Evolutionary conservation across 2,329 filamentous ascomycete genomes (phyloP), one percentile per base, ranked within the genome.

Genomic region (Tolypocladium paradoxum): DNA sequence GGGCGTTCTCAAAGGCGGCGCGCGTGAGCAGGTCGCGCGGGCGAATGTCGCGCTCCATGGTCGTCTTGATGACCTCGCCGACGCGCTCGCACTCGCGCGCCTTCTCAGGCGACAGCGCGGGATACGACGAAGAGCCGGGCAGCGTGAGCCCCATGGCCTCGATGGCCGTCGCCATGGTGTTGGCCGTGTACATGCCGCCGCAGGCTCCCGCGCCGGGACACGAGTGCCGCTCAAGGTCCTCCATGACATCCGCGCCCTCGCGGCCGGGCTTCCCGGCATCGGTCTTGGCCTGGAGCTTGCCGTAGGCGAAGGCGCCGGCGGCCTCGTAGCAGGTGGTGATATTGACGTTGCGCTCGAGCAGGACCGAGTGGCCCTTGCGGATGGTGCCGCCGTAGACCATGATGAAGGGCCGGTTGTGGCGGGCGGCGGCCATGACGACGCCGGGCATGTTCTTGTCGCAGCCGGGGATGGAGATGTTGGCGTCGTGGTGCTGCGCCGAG

Each of bases 391-490:
- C 92, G 67, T 96, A 97, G 55, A 97, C 86, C 90, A 96, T 96
- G 65, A 96, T 76, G 48, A 90, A 93, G 4, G 92, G 92, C 11
- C 92, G 81, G 70, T 96, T 96, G 71, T 95, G 89, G 54, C 92
- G 82, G 16, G 88, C 89, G 64, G 93, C 90, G 0, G 88, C 90
- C 85, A 96, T 96, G 57, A 93, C 77, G 18, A 88, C 86, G 58
- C 91, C 91, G 0, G 91, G 91, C 92, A 96, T 96, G 69, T 96
- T 96, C 80, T 96, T 96, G 74, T 96, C 91, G 68, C 91, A 96
- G 12, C 91, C 91, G 0, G 92, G 90, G 61, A 96, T 92, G 33
- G 88, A 84, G 67, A 96, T 91, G 68, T 91, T 95, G 54, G 90
- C 92, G 67, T 96, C 92, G 69, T 96, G 90, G 61, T 87, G 87